These are phyloP conservation scores for Annona cherimola DNA, from an alignment of 164 flowering plant species.

Conservation along the genomic window DNA sequence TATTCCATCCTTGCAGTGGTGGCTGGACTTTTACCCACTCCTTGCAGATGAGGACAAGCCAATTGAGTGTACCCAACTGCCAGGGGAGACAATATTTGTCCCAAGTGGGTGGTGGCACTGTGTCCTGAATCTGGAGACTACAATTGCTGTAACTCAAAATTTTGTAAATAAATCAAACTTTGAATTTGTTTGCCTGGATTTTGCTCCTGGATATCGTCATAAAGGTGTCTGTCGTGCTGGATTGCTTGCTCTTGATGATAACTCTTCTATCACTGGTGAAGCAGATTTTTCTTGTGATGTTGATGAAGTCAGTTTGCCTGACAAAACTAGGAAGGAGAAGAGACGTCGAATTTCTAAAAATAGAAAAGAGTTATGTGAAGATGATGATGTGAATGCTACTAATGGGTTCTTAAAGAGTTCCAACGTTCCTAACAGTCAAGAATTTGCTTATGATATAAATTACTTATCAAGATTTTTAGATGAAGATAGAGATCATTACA, in stretches of 20 bases:
- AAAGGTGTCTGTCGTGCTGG: constrained; percentile 98
- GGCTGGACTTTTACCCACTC: constrained; percentile 95
- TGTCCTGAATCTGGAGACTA: constrained; percentile 84
- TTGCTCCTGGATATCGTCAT: constrained; percentile 94
- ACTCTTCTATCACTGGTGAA: constrained; percentile 20
- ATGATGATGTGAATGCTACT: constrained; percentile 9
- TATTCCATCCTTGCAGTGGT: constrained; percentile 64
- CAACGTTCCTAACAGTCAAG: constrained; percentile 23
- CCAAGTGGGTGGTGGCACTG: constrained; percentile 99
- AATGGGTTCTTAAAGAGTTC: constrained; percentile 26
- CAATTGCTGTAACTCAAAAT: constrained; percentile 93
- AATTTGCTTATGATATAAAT: constrained; percentile 53
- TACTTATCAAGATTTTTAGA: constrained; percentile 71
- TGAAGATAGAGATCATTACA: constrained; percentile 80
- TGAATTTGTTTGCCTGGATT: constrained; percentile 89
- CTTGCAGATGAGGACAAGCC: constrained; percentile 90
- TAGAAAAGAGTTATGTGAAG: constrained; percentile 11
- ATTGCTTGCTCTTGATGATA: constrained; percentile 70
- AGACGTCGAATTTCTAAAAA: constrained; percentile 33
- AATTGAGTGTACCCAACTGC: constrained; percentile 85
- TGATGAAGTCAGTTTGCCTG: constrained; percentile 27
- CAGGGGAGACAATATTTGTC: constrained; percentile 96
- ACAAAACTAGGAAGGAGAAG: constrained; percentile 50
- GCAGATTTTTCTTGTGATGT: constrained; percentile 15
- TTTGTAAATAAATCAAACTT: constrained; percentile 84